These are phyloP conservation scores for Neofusicoccum umdonicola DNA, from an alignment of 2,329 filamentous ascomycete genomes.

Conservation along the genomic window DNA sequence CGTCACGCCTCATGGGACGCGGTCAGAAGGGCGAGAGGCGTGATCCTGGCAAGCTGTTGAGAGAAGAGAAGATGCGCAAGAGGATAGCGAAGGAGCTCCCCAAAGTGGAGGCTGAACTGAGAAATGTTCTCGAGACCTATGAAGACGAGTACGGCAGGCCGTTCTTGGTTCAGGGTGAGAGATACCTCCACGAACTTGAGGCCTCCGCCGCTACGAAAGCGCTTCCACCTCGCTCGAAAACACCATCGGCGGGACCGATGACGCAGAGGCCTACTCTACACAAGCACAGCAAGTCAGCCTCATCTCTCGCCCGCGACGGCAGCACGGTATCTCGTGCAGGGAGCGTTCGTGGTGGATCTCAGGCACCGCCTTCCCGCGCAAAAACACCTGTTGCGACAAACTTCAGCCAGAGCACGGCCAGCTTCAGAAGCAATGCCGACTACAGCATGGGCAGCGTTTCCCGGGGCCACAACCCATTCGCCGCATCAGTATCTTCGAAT, in stretches of 20 bases:
- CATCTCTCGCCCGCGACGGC: constrained; percentile 11
- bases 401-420: constrained; percentile 26
- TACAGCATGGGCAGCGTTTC: constrained; percentile 24
- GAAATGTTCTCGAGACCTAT: constrained; percentile 77
- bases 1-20: constrained; percentile 85
- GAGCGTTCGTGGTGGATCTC: constrained; percentile 40
- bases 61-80: constrained; percentile 99
- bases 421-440: constrained; percentile 14
- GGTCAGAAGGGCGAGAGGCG: constrained; percentile 91
- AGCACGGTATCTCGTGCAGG: constrained; percentile 28
- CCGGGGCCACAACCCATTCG: constrained; percentile 33
- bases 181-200: constrained; percentile 84
- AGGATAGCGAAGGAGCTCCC: constrained; percentile 93
- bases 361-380: constrained; percentile 37
- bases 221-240: constrained; percentile 69
- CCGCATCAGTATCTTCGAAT: constrained; percentile 33
- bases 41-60: constrained; percentile 86
- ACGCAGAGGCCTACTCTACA: constrained; percentile 23
- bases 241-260: constrained; percentile 55
- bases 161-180: constrained; percentile 88
- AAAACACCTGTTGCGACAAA: constrained; percentile 43
- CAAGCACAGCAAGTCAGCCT: constrained; percentile 33
- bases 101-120: constrained; percentile 82
- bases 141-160: constrained; percentile 92
- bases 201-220: constrained; percentile 58